These are phyloP conservation scores for Boletellus ananiceps DNA, from an alignment of 768 basidiomycete genomes.

Conservation along the genomic window DNA sequence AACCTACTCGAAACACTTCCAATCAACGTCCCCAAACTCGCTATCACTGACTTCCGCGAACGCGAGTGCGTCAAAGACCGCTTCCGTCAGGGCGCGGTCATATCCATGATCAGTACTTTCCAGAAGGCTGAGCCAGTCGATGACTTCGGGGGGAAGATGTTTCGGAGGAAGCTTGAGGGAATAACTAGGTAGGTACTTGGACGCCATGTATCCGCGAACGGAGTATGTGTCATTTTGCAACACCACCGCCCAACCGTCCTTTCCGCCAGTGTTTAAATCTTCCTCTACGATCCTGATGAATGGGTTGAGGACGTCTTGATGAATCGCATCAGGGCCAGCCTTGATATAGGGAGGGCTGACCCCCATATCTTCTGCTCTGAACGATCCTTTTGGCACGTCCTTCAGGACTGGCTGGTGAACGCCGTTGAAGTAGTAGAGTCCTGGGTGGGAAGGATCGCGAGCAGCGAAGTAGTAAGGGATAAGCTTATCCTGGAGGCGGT, in stretches of 20 bases:
- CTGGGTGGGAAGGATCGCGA: slow-evolving; percentile 7
- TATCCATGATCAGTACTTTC: slow-evolving; percentile 28
- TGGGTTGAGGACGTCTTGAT: not conserved
- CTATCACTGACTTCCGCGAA: not conserved
- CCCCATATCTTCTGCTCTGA: not conserved
- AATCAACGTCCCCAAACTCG: slow-evolving; percentile 11
- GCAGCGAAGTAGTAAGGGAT: slow-evolving; percentile 20
- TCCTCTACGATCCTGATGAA: slow-evolving; percentile 10
- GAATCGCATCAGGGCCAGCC: not conserved
- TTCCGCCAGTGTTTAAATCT: slow-evolving; percentile 12
- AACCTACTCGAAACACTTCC: slow-evolving; percentile 30
- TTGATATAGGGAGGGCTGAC: not conserved
- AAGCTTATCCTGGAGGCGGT: slow-evolving; percentile 17
- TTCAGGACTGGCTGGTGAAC: not conserved
- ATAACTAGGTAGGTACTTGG: slow-evolving; percentile 18
- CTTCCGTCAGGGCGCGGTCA: slow-evolving; percentile 30
- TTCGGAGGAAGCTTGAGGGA: slow-evolving; percentile 12
- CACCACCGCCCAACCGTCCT: slow-evolving; percentile 25
- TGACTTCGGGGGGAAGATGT: slow-evolving; percentile 17
- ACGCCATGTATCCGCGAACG: slow-evolving; percentile 21
- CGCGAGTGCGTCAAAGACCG: slow-evolving; percentile 19
- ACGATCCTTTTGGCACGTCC: not conserved
- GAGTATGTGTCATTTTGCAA: slow-evolving; percentile 30
- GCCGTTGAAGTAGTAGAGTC: slow-evolving; percentile 8
- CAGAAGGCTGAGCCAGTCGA: slow-evolving; percentile 33